phyloP scores from a whole-genome alignment of 23 red algal genomes.

The Chondrus crispus region DNA sequence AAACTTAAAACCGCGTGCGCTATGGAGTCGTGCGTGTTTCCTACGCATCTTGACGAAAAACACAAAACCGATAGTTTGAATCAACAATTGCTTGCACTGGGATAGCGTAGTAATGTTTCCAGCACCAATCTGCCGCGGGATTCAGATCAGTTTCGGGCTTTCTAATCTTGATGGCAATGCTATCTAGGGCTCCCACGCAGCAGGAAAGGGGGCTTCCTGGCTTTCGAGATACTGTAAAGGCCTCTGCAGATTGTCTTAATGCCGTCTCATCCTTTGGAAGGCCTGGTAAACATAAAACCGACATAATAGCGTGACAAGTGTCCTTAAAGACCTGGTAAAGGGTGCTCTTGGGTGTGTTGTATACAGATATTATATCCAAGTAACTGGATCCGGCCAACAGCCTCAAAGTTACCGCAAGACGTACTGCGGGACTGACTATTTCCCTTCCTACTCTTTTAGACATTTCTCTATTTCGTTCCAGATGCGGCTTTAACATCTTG shows the following conservation, averaged over 20 bases:
- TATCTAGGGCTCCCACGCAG: background rate
- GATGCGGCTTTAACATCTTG: background rate
- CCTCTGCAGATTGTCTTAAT: background rate
- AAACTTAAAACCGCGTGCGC: background rate
- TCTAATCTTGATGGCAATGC: background rate
- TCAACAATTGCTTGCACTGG: background rate
- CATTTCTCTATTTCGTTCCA: background rate
- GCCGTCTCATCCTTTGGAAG: background rate
- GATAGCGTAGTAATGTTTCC: background rate
- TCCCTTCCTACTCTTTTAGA: background rate
- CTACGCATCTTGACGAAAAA: background rate
- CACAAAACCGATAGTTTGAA: background rate
- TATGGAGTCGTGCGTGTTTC: background rate
- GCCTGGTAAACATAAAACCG: background rate
- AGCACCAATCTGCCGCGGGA: background rate
- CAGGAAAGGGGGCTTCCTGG: background rate
- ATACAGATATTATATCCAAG: background rate
- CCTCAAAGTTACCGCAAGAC: background rate
- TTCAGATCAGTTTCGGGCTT: background rate
- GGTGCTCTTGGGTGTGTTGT: background rate
- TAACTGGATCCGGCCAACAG: conserved; percentile 4
- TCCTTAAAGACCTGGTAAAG: background rate
- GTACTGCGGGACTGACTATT: background rate
- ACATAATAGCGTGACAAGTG: background rate
- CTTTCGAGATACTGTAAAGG: background rate